Conservation (phyloP, 1,284 basidiomycete species). For the Sphagnurus paluster region DNA sequence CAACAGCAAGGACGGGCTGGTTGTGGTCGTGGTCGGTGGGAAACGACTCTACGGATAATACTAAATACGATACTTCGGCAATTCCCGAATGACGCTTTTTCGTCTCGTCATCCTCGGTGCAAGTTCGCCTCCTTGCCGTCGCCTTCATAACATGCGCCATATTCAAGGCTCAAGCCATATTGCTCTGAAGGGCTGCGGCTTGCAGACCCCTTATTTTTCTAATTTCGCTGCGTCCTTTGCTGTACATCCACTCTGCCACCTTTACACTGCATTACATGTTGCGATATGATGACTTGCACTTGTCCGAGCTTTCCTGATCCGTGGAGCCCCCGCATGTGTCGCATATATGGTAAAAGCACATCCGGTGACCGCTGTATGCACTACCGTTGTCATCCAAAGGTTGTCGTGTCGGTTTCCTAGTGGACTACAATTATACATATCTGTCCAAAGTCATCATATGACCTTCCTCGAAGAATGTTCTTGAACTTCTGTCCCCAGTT, state of each 20-base stretch:
- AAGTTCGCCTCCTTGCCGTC: neutral
- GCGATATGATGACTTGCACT: neutral
- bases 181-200: too few species aligned
- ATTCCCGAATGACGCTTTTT: conserved; percentile 13
- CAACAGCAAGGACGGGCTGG: conserved; percentile 19
- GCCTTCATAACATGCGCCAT: too few species aligned
- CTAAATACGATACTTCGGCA: conserved; percentile 18
- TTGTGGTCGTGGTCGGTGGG: conserved; percentile 20
- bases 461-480: too few species aligned
- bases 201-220: too few species aligned
- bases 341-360: too few species aligned
- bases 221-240: too few species aligned
- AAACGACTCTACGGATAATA: conserved; percentile 12
- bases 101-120: conserved; percentile 6
- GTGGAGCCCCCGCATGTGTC: neutral
- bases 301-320: neutral
- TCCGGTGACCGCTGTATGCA: neutral
- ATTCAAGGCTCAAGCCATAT: too few species aligned
- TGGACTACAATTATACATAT: neutral
- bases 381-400: neutral
- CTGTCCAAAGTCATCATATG: too few species aligned
- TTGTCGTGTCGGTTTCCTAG: conserved; percentile 4
- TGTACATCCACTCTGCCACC: too few species aligned
- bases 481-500: too few species aligned
- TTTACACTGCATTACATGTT: neutral